A percentile compares a stretch with the other conserved stretches of the same genome.
Evolutionary conservation across 768 basidiomycete genomes (phyloP).

Genomic region (Mycena galericulata): DNA sequence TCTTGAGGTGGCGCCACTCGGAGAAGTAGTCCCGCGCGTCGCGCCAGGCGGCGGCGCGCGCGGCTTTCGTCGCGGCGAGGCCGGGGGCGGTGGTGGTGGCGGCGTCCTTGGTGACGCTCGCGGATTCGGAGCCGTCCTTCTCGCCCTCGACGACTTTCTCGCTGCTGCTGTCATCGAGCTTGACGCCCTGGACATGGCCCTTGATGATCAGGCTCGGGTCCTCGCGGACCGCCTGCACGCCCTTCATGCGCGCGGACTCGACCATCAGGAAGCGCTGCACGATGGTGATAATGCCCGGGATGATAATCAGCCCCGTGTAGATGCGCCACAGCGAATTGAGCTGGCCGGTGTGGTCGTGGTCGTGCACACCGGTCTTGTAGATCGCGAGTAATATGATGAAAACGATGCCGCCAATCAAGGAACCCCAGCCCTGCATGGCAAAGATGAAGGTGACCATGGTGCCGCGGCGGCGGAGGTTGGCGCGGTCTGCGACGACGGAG

Average conservation of each 20-base stretch:
- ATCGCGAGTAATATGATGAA: conserved; percentile 26
- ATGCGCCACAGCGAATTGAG: conserved; percentile 32
- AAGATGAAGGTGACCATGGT: conserved; percentile 34
- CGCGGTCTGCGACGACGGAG: conserved; percentile 31
- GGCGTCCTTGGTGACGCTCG: neutral
- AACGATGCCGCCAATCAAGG: conserved; percentile 24
- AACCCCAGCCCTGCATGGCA: conserved; percentile 32
- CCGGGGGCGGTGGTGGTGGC: neutral
- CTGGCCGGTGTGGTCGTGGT: conserved; percentile 23
- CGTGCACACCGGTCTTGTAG: conserved; percentile 17
- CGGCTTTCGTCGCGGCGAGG: conserved; percentile 19
- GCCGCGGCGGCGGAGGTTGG: conserved; percentile 32
- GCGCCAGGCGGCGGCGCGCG: conserved; percentile 30
- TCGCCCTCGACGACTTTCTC: too few species aligned
- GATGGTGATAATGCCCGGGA: conserved; percentile 29
- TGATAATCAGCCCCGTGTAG: conserved; percentile 29
- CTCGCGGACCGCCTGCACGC: conserved; percentile 23
- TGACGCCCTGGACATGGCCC: conserved; percentile 14
- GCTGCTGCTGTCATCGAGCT: conserved; percentile 7
- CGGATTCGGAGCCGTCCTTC: neutral
- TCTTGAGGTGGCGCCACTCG: conserved; percentile 32
- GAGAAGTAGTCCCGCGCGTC: conserved; percentile 32
- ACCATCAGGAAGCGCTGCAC: conserved; percentile 23
- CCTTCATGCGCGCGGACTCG: conserved; percentile 27
- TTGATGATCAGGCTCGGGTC: conserved; percentile 27